Conservation (phyloP, 2,329 filamentous ascomycete species). For the Colletotrichum agaves region DNA sequence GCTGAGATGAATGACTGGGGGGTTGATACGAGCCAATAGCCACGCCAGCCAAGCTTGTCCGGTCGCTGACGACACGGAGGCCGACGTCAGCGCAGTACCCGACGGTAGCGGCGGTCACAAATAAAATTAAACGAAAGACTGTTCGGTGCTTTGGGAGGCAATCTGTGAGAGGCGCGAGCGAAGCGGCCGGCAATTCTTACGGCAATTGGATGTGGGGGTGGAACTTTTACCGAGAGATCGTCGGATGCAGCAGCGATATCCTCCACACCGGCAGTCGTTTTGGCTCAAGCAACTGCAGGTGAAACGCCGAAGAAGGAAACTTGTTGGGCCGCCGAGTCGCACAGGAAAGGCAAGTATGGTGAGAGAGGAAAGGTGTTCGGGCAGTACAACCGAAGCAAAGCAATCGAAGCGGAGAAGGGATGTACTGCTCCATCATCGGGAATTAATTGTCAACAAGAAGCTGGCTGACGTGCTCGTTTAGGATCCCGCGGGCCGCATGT, state of each 20-base stretch:
- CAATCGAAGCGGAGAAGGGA: background rate
- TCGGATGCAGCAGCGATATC: background rate
- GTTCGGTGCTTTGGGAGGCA: too few relatives aligned
- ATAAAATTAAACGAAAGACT: too few relatives aligned
- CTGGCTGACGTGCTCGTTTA: too few relatives aligned
- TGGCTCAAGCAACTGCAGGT: constrained; percentile 4
- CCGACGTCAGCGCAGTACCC: background rate
- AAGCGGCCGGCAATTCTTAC: background rate
- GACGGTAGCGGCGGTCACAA: too few relatives aligned
- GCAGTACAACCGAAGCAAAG: background rate
- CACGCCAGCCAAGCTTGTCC: background rate
- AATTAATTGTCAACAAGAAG: background rate
- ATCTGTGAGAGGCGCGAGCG: too few relatives aligned
- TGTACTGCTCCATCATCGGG: background rate
- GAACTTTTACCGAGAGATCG: background rate
- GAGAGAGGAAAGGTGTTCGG: background rate
- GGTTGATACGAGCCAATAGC: background rate
- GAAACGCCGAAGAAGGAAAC: background rate
- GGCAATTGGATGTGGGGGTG: constrained; percentile 3
- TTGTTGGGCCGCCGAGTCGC: background rate
- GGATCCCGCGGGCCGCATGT: background rate
- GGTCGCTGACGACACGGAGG: background rate
- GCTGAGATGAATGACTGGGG: background rate
- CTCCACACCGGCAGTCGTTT: constrained; percentile 5
- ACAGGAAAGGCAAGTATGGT: background rate